Percentiles rank a stretch among this genome's conserved stretches.
Evolutionary conservation across 805 yeast genomes (phyloP).

Genomic region (Pichia rugopelliculosa): DNA sequence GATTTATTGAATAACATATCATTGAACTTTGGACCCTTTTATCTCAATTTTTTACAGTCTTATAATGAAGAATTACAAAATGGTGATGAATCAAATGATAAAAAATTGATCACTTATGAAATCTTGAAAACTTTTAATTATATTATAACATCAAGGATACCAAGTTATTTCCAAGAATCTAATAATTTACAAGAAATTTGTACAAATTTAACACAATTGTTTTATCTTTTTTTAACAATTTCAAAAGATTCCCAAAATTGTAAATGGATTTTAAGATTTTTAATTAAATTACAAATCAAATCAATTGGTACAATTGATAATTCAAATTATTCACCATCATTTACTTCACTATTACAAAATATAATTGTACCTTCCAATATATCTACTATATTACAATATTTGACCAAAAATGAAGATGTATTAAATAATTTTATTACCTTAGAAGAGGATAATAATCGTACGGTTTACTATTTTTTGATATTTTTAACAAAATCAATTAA

Average conservation of each 20-base stretch:
- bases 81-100: neutral
- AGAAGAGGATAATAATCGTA: neutral
- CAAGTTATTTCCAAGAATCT: conserved; percentile 37
- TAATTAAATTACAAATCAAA: conserved; percentile 4
- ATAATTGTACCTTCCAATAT: neutral
- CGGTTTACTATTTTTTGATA: conserved; percentile 1
- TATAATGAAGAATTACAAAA: neutral
- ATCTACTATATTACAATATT: neutral
- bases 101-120: conserved; percentile 32
- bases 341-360: neutral
- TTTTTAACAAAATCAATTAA: conserved; percentile 1
- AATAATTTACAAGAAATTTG: conserved; percentile 3
- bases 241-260: neutral
- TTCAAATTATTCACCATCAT: neutral
- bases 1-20: conserved; percentile 47
- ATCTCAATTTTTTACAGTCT: conserved; percentile 6
- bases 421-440: neutral
- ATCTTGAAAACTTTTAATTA: conserved; percentile 73
- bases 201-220: neutral
- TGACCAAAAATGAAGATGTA: neutral
- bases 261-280: conserved; percentile 9
- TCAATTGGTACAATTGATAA: neutral
- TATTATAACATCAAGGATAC: conserved; percentile 65
- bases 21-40: conserved; percentile 50
- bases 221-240: neutral